Evolutionary conservation across 1,284 basidiomycete species (phyloP), one percentile per base, ranked within the genome.

Genomic region (Chalciporus sp.): DNA sequence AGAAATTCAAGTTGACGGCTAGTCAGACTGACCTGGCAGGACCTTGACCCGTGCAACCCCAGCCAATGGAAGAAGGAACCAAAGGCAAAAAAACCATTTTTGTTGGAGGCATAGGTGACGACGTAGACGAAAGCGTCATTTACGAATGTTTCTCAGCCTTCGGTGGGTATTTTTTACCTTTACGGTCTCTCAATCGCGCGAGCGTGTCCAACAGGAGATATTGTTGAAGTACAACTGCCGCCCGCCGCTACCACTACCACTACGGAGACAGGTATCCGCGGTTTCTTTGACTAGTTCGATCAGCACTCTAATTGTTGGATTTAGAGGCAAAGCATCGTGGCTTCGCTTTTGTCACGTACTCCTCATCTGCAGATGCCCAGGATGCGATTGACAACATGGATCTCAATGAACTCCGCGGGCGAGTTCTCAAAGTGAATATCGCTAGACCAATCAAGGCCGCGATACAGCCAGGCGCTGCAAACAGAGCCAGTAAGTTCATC

Each of bases 351-450:
- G 83, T 92, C 45, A 92, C 90, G 10, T 92, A 81, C 64, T 73
- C 81, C 7, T 88, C 89, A 3, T 64, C 87, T n/a, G 80, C 79
- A 26, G 90, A 92, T 69, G 90, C 90, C 10, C 89, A 90, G 66
- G 90, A 92, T 69, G 90, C 90, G 43, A 92, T 92, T 58, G 90
- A 92, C 75, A 92, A 92, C 71, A 92, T 92, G 90, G 90, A 92
- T 68, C 75, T 91, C 66, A 92, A 92, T 62, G 90, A 92, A 67
- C 72, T 92, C 31, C 76, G 77, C 20, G 89, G 87, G 29, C 82
- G 80, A 52, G 87, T 92, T 23, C 70, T 92, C 56, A 89, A 88
- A 67, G 89, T 91, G 43, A 92, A 88, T 64, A 71, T 91, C 31
- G 90, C 90, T 17, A 79, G 86, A 37, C 88, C 88, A 4, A 81